phyloP scores from a whole-genome alignment of 1,284 basidiomycete species.

The Cutaneotrichosporon curvatum region DNA sequence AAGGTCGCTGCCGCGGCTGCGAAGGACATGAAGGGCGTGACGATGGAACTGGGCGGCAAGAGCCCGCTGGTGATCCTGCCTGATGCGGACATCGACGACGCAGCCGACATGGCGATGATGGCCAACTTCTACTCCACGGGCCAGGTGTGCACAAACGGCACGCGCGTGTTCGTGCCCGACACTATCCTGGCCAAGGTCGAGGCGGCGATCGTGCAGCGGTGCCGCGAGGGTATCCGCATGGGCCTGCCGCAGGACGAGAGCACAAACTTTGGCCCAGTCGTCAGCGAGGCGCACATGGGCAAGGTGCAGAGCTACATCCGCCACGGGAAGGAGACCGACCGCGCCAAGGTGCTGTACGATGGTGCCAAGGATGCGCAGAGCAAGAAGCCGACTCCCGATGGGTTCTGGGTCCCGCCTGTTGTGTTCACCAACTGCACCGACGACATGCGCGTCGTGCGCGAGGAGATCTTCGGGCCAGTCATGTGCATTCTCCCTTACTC shows the following conservation, averaged over 20 bases:
- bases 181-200: constrained; percentile 5
- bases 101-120: constrained; percentile 16
- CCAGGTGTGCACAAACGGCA: constrained; percentile 19
- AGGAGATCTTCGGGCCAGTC: constrained; percentile 50
- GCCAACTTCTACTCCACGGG: constrained; percentile 17
- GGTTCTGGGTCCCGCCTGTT: constrained; percentile 35
- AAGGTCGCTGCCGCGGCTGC: constrained; percentile 12
- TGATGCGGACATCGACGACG: constrained; percentile 15
- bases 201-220: constrained; percentile 7
- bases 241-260: constrained; percentile 12
- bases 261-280: constrained; percentile 16
- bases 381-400: constrained; percentile 6
- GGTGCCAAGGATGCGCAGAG: constrained; percentile 3
- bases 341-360: constrained; percentile 17
- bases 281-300: constrained; percentile 10
- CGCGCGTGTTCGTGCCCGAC: constrained; percentile 17
- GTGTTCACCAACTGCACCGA: constrained; percentile 39
- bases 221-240: constrained; percentile 15
- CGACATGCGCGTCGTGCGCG: constrained; percentile 36
- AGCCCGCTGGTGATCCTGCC: constrained; percentile 14
- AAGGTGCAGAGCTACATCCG: constrained; percentile 14
- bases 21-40: constrained; percentile 14
- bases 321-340: constrained; percentile 11
- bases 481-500: constrained; percentile 46
- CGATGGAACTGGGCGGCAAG: constrained; percentile 21